Evolutionary conservation across 805 yeast species (phyloP), one percentile per base, ranked within the genome.

Genomic region (Metschnikowia gelsemii): DNA sequence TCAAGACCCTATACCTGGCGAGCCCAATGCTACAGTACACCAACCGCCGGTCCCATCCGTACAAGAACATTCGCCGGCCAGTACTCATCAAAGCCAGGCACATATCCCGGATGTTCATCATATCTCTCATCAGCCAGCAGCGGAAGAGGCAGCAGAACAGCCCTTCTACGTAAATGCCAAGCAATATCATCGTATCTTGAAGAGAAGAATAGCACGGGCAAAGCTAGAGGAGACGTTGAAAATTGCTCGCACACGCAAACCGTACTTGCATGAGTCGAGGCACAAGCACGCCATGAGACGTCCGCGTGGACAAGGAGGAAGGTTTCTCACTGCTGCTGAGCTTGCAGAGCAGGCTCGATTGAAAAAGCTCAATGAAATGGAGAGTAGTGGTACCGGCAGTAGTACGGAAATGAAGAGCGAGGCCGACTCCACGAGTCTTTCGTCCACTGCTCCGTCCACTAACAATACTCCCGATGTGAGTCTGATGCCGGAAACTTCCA

Each of bases 261-360:
- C 98, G 9, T 91, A 95, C 63, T 64, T 93, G 36, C 99, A 93
- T 60, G 99, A 93, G 64, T 87, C 96, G 14, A 76, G 99, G 55
- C 99, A 93, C 62, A 91, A 93, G 61, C 99, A 93, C 62, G 99
- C 99, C 2, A 93, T 93, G 99, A 78, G 98, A 59, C 78, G 99
- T 61, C 98, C 99, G 12, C 79, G 99, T 54, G 99, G 99, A 20
- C 98, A 93, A 67, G 99, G 99, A 23, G 99, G 99, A 5, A 73
- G 99, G 46, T 93, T 93, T 53, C 66, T 93, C 45, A 93, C 99
- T 0, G 96, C 98, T 11, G 96, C 96, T 5, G 76, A 70, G 50
- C 70, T 70, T 34, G 75, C 75, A 3, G 75, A 70, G 43, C 66
- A 66, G 54, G 75, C 68, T 28, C 54, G 70, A 21, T 52, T 63